These are phyloP conservation scores for Xylogone sp. DNA, from an alignment of 2,329 filamentous ascomycete species.

Conservation along the genomic window DNA sequence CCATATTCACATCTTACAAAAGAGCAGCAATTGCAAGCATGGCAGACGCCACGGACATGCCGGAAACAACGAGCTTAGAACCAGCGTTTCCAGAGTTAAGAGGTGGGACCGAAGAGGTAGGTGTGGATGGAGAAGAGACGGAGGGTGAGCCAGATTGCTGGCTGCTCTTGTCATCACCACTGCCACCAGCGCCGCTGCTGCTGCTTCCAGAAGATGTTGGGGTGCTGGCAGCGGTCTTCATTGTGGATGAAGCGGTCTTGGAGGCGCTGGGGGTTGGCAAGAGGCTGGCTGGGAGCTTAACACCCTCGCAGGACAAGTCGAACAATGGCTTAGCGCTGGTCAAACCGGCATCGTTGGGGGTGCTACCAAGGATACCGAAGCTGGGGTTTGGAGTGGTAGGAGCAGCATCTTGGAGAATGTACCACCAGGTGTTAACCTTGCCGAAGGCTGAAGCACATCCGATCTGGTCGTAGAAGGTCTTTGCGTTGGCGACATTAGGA, in stretches of 20 bases:
- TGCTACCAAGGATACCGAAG: constrained; percentile 59
- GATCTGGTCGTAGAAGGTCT: constrained; percentile 59
- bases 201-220: not conserved
- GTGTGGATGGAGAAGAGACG: no score
- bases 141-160: no score
- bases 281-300: constrained; percentile 1
- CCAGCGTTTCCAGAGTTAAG: no score
- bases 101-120: no score
- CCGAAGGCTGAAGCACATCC: constrained; percentile 52
- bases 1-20: no score
- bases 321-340: constrained; percentile 54
- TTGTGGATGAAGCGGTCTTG: not conserved
- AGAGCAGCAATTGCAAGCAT: no score
- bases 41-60: no score
- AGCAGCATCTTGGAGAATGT: constrained; percentile 53
- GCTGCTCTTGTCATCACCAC: no score
- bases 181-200: no score
- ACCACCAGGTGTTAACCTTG: constrained; percentile 57
- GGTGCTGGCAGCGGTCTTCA: not conserved
- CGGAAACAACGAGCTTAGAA: no score
- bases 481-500: constrained; percentile 53
- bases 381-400: constrained; percentile 55
- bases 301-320: constrained; percentile 52
- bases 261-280: constrained; percentile 7
- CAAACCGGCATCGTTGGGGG: constrained; percentile 28